Percentiles rank a stretch among this genome's conserved stretches.
Conservation (phyloP, 768 basidiomycete species). For the Paxillus rubicundulus region DNA sequence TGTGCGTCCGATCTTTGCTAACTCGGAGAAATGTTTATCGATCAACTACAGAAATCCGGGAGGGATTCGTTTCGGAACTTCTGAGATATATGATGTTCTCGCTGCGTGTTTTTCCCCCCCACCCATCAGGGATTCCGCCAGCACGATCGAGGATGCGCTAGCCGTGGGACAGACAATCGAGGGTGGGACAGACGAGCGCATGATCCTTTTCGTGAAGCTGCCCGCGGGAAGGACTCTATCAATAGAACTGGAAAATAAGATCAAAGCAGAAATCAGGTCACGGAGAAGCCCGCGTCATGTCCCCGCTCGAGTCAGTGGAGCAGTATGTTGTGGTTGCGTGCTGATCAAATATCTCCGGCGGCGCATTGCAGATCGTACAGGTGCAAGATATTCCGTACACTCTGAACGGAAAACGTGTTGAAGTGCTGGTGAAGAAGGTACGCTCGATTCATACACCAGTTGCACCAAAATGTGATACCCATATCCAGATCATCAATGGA, state of each 20-base stretch:
- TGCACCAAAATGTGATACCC: slow-evolving; percentile 7
- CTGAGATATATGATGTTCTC: slow-evolving; percentile 79
- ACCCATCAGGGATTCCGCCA: slow-evolving; percentile 24
- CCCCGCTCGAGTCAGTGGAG: slow-evolving; percentile 56
- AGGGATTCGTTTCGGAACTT: slow-evolving; percentile 79
- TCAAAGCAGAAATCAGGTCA: slow-evolving; percentile 59
- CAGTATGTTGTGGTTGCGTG: slow-evolving; percentile 1
- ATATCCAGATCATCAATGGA: slow-evolving; percentile 71
- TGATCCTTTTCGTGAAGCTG: slow-evolving; percentile 72
- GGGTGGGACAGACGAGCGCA: slow-evolving; percentile 67
- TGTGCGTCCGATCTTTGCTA: slow-evolving; percentile 43
- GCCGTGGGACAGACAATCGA: slow-evolving; percentile 71
- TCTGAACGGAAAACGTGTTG: slow-evolving; percentile 77
- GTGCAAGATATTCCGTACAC: slow-evolving; percentile 75
- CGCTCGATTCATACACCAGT: slow-evolving; percentile 7
- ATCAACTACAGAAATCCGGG: slow-evolving; percentile 60
- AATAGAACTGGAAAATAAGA: slow-evolving; percentile 48
- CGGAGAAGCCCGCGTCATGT: slow-evolving; percentile 74
- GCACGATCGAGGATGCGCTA: slow-evolving; percentile 55
- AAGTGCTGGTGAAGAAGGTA: slow-evolving; percentile 74
- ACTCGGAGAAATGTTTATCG: slow-evolving; percentile 1
- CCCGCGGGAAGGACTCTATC: slow-evolving; percentile 48
- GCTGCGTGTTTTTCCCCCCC: slow-evolving; percentile 55
- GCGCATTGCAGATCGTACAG: slow-evolving; percentile 56
- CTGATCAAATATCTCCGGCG: slow-evolving; percentile 5